Conservation (phyloP, 768 basidiomycete species). For the Pleurotus salmoneostramineus region DNA sequence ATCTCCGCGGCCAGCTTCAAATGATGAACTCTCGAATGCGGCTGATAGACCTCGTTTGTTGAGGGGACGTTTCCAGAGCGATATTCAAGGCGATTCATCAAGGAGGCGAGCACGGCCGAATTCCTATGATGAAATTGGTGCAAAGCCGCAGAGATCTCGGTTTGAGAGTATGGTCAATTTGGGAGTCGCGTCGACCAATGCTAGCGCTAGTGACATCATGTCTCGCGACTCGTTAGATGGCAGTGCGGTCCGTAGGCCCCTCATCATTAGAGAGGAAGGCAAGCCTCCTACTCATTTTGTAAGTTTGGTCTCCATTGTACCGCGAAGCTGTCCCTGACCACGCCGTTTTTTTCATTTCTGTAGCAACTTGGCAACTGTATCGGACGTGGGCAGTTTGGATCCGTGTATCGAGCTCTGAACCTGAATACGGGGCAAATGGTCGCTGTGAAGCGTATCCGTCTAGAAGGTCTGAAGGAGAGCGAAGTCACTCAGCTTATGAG, state of each 20-base stretch:
- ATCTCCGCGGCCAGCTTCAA: constrained; percentile 35
- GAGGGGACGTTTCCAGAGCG: constrained; percentile 72
- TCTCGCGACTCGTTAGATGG: constrained; percentile 62
- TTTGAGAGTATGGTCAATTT: constrained; percentile 74
- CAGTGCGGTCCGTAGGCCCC: constrained; percentile 57
- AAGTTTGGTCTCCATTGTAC: constrained; percentile 27
- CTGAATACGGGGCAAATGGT: constrained; percentile 94
- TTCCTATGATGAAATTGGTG: constrained; percentile 66
- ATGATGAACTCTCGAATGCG: constrained; percentile 22
- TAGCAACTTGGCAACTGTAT: constrained; percentile 99
- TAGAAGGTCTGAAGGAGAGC: constrained; percentile 87
- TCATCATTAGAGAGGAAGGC: constrained; percentile 79
- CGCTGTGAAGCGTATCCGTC: constrained; percentile 94
- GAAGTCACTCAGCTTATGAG: constrained; percentile 90
- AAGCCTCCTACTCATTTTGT: constrained; percentile 80
- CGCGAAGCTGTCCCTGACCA: neutral
- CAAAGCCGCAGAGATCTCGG: constrained; percentile 50
- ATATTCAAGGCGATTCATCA: constrained; percentile 54
- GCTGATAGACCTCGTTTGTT: constrained; percentile 36
- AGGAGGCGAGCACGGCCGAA: constrained; percentile 55
- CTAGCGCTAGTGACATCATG: constrained; percentile 64
- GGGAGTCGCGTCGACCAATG: constrained; percentile 44
- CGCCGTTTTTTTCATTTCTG: constrained; percentile 10
- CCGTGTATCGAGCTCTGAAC: constrained; percentile 93
- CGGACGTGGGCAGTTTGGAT: constrained; percentile 94